A percentile compares a stretch with the other conserved stretches of the same genome.
These are phyloP conservation scores for Mikania micrantha DNA, from an alignment of 129 eudicot genomes.

Conservation along the genomic window DNA sequence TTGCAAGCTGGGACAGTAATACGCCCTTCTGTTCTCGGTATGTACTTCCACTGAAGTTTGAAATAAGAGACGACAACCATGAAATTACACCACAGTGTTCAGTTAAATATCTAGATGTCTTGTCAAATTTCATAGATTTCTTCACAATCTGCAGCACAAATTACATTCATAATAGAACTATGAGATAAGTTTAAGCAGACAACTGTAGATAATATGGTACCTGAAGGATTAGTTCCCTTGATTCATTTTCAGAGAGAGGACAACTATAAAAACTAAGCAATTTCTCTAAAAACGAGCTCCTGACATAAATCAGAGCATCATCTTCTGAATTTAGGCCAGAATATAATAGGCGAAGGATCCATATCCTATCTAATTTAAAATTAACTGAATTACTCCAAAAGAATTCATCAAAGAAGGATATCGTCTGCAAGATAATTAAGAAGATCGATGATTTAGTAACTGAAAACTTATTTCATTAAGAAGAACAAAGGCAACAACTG, in stretches of 20 bases:
- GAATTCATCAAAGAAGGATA: conserved; percentile 62
- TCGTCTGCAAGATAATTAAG: conserved; percentile 39
- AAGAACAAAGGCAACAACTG: conserved; percentile 2
- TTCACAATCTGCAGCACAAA: conserved; percentile 61
- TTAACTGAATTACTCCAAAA: conserved; percentile 63
- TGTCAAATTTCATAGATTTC: conserved; percentile 51
- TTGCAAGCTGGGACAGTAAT: conserved; percentile 26
- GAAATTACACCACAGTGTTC: conserved; percentile 60
- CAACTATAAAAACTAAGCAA: conserved; percentile 62
- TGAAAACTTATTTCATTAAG: neutral
- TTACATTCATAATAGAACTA: conserved; percentile 7
- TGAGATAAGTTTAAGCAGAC: neutral
- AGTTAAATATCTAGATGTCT: conserved; percentile 43
- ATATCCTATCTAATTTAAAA: conserved; percentile 69
- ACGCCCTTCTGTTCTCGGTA: conserved; percentile 25
- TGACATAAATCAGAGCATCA: conserved; percentile 65
- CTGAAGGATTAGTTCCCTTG: conserved; percentile 75
- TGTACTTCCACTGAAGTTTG: conserved; percentile 32
- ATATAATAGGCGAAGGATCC: conserved; percentile 77
- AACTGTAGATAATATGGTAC: conserved; percentile 25
- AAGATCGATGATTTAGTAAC: neutral
- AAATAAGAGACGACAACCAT: conserved; percentile 67
- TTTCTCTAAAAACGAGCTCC: conserved; percentile 47
- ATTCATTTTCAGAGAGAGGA: conserved; percentile 70
- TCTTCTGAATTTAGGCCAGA: conserved; percentile 63